phyloP scores from a whole-genome alignment of 2,329 filamentous ascomycete species.

The Colletotrichum camelliae region DNA sequence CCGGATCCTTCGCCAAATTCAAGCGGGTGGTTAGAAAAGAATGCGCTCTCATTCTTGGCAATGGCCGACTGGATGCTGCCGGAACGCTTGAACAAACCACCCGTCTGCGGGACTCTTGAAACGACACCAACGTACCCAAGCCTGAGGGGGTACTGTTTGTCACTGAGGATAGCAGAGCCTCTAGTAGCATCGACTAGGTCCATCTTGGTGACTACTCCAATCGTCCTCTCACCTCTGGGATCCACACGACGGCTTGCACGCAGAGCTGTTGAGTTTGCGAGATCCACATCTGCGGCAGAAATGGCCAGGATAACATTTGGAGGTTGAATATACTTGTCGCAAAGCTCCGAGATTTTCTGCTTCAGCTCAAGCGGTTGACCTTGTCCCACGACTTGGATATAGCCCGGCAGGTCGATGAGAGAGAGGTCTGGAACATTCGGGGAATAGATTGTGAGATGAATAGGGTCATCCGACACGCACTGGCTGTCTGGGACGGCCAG shows the following conservation, averaged over 20 bases:
- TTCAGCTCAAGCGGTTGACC: constrained; percentile 92
- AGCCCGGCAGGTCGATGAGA: constrained; percentile 93
- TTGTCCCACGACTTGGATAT: constrained; percentile 93
- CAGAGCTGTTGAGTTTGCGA: constrained; percentile 94
- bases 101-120: constrained; percentile 74
- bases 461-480: constrained; percentile 96
- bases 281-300: constrained; percentile 94
- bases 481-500: constrained; percentile 88
- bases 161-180: constrained; percentile 78
- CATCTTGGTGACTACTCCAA: constrained; percentile 99
- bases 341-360: constrained; percentile 93
- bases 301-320: constrained; percentile 98
- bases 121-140: constrained; percentile 97
- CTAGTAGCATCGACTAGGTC: constrained; percentile 88
- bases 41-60: constrained; percentile 85
- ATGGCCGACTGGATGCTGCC: constrained; percentile 83
- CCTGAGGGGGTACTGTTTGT: constrained; percentile 93
- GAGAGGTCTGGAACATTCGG: constrained; percentile 95
- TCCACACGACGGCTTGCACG: constrained; percentile 91
- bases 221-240: constrained; percentile 92
- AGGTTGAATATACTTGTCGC: constrained; percentile 96
- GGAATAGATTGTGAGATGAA: constrained; percentile 94
- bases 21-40: constrained; percentile 81
- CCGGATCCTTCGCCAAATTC: constrained; percentile 79
- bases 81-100: constrained; percentile 81